Evolutionary conservation across 495 filamentous ascomycete species (phyloP).

Genomic region (Hypoxylon rickii): DNA sequence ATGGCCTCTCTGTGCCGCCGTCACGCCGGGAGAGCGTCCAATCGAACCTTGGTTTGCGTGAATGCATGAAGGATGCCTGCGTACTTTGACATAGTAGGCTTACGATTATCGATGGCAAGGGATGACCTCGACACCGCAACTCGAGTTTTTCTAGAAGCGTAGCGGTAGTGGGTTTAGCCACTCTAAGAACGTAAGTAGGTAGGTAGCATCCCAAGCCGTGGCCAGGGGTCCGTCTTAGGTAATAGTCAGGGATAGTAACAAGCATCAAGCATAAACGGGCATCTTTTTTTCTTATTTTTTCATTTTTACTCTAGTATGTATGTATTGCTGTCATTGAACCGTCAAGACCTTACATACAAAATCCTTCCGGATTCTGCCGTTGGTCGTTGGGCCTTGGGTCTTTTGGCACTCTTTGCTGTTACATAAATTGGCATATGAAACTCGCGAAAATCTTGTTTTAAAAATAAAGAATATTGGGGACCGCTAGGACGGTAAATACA

Average conservation of each 20-base stretch:
- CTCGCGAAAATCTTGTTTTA: slow-evolving; percentile 31
- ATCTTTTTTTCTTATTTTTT: no score
- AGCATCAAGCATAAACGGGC: no score
- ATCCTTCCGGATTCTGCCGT: slow-evolving; percentile 32
- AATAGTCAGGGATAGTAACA: slow-evolving; percentile 19
- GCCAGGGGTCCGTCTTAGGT: slow-evolving; percentile 29
- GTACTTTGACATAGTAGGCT: no score
- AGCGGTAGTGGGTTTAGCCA: slow-evolving; percentile 2
- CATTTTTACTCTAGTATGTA: no score
- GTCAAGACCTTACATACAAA: no score
- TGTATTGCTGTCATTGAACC: slow-evolving; percentile 29
- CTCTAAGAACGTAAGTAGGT: slow-evolving; percentile 1
- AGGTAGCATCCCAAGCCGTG: not conserved
- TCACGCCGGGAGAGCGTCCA: slow-evolving; percentile 1
- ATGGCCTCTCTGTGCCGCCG: slow-evolving; percentile 4
- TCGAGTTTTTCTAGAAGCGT: slow-evolving; percentile 24
- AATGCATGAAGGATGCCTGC: not conserved
- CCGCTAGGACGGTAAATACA: slow-evolving; percentile 7
- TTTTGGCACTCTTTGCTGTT: slow-evolving; percentile 14
- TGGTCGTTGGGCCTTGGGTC: slow-evolving; percentile 1
- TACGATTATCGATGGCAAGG: slow-evolving; percentile 7
- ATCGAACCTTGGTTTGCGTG: not conserved
- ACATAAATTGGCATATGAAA: slow-evolving; percentile 17
- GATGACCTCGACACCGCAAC: slow-evolving; percentile 26
- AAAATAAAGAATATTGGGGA: not conserved